Percentiles rank a stretch among this genome's conserved stretches.
Conservation (phyloP, 2,329 filamentous ascomycete species). For the Diplodia sapinea region DNA sequence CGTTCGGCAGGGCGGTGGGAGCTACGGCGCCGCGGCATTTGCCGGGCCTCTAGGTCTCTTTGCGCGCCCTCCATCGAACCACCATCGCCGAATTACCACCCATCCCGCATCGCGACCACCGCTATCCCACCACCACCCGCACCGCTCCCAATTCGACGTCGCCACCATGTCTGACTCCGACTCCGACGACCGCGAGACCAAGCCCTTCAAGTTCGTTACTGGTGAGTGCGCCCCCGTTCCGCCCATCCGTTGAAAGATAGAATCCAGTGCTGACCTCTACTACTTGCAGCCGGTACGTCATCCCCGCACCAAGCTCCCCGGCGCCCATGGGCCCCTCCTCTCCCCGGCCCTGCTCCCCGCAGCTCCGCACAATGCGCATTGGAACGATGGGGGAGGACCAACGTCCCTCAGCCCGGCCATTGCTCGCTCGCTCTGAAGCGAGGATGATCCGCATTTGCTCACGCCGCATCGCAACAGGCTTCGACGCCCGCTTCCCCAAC, state of each 20-base stretch:
- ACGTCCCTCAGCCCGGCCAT: neutral
- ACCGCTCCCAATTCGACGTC: slow-evolving; percentile 46
- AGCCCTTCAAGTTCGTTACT: slow-evolving; percentile 99
- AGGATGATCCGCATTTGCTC: slow-evolving; percentile 16
- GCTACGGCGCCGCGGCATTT: slow-evolving; percentile 22
- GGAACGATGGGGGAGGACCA: slow-evolving; percentile 6
- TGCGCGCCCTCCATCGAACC: slow-evolving; percentile 26
- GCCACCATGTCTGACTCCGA: slow-evolving; percentile 90
- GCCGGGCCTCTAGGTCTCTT: slow-evolving; percentile 20
- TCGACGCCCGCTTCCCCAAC: slow-evolving; percentile 99
- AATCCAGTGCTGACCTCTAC: slow-evolving; percentile 50
- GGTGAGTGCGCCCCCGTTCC: slow-evolving; percentile 65
- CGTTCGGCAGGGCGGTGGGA: slow-evolving; percentile 22
- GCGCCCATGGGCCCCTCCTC: slow-evolving; percentile 3
- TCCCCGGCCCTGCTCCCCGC: neutral
- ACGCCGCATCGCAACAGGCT: slow-evolving; percentile 65
- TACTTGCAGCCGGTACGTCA: slow-evolving; percentile 56
- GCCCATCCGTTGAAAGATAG: slow-evolving; percentile 39
- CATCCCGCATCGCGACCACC: slow-evolving; percentile 38
- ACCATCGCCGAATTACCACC: slow-evolving; percentile 29
- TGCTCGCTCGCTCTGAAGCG: neutral
- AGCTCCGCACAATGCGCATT: slow-evolving; percentile 5
- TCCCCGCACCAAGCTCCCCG: slow-evolving; percentile 8
- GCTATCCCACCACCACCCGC: slow-evolving; percentile 34
- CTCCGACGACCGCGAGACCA: slow-evolving; percentile 86